Base-by-base conservation (phyloP, 129 eudicot genomes). In the Centrapalus pauciflorus region DNA sequence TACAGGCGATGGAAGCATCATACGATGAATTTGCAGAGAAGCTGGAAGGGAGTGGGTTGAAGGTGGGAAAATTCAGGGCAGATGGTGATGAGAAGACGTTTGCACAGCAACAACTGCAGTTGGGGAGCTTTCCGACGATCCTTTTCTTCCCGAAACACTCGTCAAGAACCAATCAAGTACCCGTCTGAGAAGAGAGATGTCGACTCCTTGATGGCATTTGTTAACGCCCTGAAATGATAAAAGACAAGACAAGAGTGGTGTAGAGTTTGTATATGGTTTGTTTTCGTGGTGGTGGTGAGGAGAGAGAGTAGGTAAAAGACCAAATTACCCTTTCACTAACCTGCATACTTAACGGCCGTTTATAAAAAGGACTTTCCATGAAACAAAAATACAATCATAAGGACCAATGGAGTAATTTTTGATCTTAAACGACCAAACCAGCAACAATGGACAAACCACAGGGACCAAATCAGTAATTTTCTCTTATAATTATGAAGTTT, bases 121-220 rank as follows among this genome's bases (percentile, higher is more conserved):
- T 90, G 13, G 95, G 89, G 48, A 90, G 92, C 74, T 90, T 87
- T 71, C 97, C 93, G 0, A 90, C 97, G 0, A 75, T 90, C 6
- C 92, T 90, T 9, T 84, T 90, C 73, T 90, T 87, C 83, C 97
- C 95, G 3, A 87, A 80, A 59, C 91, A 90, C 70, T 72, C 87
- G 3, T 66, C 90, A 58, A 73, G 82, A n/a, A 34, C 85, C 95
- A 0, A 64, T 90, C 12, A 90, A 87, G 75, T 90, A 84, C 58
- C 85, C 90, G 0, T 84, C 97, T 0, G 90, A 87, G 79, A 87
- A 84, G 70, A 80, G 97, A 55, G 95, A 87, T 55, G 95, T 84
- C 0, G 92, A 90, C 5, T 90, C 97, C 0, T 83, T 90, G 89
- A 52, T 76, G 80, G 82, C 85, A 24, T 90, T 90, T 57, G 85